These are phyloP conservation scores for Chlorella sorokiniana DNA, from an alignment of 139 green algal genomes.

Conservation along the genomic window DNA sequence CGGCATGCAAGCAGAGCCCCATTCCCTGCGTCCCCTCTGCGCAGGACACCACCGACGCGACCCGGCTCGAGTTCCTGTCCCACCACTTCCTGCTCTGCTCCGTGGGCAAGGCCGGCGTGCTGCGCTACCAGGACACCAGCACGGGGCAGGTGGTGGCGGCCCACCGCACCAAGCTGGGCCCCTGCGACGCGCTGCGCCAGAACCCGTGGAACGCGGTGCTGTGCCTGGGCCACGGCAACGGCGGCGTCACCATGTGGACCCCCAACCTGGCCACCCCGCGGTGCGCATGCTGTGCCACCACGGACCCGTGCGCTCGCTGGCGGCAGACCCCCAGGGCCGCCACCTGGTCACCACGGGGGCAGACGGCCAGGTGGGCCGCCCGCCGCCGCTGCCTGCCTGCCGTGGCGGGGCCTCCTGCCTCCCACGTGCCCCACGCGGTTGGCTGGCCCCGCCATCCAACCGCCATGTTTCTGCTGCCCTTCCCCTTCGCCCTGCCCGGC, in stretches of 20 bases:
- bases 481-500: background rate
- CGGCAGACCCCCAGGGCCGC: conserved; percentile 75
- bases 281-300: conserved; percentile 95
- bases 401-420: background rate
- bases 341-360: conserved; percentile 89
- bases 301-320: conserved; percentile 73
- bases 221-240: conserved; percentile 85
- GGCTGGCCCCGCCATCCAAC: background rate
- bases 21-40: background rate
- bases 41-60: conserved; percentile 63
- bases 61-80: conserved; percentile 88
- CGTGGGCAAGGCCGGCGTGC: conserved; percentile 77
- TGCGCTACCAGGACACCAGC: conserved; percentile 95
- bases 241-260: conserved; percentile 94
- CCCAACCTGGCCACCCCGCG: conserved; percentile 87
- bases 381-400: background rate
- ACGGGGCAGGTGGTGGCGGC: conserved; percentile 88
- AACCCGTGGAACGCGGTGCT: conserved; percentile 93
- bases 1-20: background rate
- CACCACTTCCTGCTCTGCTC: conserved; percentile 96
- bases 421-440: background rate
- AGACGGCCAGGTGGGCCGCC: conserved; percentile 71
- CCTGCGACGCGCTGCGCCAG: conserved; percentile 76
- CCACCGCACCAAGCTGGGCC: conserved; percentile 84
- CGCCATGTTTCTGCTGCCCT: too few species aligned